A percentile compares a stretch with the other conserved stretches of the same genome.
Evolutionary conservation across 2,329 filamentous ascomycete genomes (phyloP).

Genomic region (Fusarium vanettenii): DNA sequence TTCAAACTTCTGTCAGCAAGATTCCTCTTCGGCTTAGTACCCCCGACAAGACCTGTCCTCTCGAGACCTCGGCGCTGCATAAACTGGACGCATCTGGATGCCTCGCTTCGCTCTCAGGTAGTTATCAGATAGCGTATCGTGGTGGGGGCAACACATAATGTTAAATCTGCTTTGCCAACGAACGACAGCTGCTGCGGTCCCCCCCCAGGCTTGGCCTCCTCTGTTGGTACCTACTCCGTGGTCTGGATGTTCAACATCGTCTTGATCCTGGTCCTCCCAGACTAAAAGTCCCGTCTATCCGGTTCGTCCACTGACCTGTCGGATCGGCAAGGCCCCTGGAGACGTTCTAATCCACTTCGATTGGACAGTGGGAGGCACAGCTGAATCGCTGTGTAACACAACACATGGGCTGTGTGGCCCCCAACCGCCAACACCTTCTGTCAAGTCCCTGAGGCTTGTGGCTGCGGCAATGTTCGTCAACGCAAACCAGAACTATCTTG

Average conservation of each 20-base stretch:
- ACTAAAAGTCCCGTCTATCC: not conserved
- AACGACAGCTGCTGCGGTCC: not conserved
- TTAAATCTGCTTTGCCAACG: not conserved
- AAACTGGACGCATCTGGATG: not conserved
- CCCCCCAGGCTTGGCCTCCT: not conserved
- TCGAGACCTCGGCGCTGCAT: not conserved
- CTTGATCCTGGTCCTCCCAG: not conserved
- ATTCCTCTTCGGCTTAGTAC: not conserved
- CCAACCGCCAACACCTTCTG: not conserved
- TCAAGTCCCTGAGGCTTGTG: not conserved
- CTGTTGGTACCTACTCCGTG: not conserved
- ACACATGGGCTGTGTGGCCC: not conserved
- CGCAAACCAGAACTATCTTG: not conserved
- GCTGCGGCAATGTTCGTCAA: not conserved
- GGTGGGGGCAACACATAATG: not conserved
- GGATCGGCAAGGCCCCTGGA: not conserved
- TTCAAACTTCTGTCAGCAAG: not conserved
- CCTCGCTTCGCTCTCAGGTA: not conserved
- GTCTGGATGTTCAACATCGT: not conserved
- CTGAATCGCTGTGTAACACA: not conserved
- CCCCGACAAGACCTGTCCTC: not conserved
- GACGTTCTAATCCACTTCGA: not conserved
- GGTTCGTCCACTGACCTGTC: not conserved
- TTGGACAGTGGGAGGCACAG: not conserved
- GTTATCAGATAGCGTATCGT: not conserved